A percentile compares a stretch with the other conserved stretches of the same genome.
Evolutionary conservation across 306 rosid genomes (phyloP).

Genomic region (Chamaecrista fasciculata): DNA sequence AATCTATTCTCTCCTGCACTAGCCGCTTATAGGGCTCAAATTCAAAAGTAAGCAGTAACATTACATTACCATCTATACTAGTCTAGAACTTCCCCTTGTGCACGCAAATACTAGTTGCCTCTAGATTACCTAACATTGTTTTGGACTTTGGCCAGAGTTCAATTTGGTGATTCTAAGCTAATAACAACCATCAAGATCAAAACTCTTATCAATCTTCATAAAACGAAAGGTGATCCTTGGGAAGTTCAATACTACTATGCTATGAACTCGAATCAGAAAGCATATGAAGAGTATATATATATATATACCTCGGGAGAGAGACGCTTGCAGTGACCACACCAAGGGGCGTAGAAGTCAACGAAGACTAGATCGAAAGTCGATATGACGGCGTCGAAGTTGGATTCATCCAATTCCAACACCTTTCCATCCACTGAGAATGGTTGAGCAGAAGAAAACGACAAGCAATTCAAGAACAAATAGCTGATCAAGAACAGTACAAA

Average conservation of each 20-base stretch:
- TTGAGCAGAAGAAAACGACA: slow-evolving; percentile 28
- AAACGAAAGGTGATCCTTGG: not conserved
- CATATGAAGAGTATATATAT: not conserved
- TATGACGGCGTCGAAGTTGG: slow-evolving; percentile 82
- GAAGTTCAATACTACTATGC: not conserved
- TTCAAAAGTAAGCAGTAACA: not conserved
- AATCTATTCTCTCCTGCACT: not conserved
- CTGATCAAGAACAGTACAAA: slow-evolving; percentile 22
- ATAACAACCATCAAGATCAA: not conserved
- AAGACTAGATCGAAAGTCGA: slow-evolving; percentile 70
- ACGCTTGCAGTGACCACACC: slow-evolving; percentile 99
- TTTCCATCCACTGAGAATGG: slow-evolving; percentile 64
- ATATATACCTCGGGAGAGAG: slow-evolving; percentile 96
- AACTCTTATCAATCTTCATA: not conserved
- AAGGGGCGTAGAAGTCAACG: slow-evolving; percentile 94
- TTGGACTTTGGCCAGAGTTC: not conserved
- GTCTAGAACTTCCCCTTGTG: not conserved
- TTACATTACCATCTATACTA: slow-evolving; percentile 1
- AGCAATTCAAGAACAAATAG: slow-evolving; percentile 1
- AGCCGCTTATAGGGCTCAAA: slow-evolving; percentile 7
- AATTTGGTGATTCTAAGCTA: not conserved
- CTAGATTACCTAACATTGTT: not conserved
- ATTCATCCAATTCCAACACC: slow-evolving; percentile 81
- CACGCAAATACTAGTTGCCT: not conserved
- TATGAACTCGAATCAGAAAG: not conserved